Base-by-base conservation (phyloP, 2,329 filamentous ascomycete species). In the Apiospora aurea region DNA sequence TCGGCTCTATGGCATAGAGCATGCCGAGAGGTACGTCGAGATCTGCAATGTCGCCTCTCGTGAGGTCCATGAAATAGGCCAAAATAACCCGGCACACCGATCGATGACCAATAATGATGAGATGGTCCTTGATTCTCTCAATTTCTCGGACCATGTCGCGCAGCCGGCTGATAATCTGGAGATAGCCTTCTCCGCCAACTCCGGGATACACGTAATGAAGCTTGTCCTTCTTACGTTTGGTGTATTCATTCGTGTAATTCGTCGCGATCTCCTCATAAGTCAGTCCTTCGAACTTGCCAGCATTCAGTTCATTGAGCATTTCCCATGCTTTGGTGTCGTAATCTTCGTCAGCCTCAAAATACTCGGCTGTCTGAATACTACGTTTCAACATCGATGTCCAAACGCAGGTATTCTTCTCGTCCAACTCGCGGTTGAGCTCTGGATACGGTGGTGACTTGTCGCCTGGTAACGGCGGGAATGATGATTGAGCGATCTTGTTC, bases 321-420 rank as follows among this genome's bases (percentile, higher is more conserved):
- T 95, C 93, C 94, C 96, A 97, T 76, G 97, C 94, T 85, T 99
- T 99, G 77, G 97, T 92, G 76, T 98, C 96, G 80, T 96, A 97
- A 70, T 97, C 94, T 29, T 98, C 96, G 75, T 98, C 96, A 0
- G 86, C 87, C 76, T 97, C 93, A 81, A 98, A 99, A 81, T 93
- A 93, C 75, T 96, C 91, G 0, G 93, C 95, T 0, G 95, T 97
- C 79, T 97, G 91, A 69, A 96, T 92, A 73, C 94, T 95, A 75
- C 96, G 93, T 80, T 93, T 92, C 74, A 99, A 89, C 96, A 98
- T 98, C 2, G 94, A 97, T 0, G 96, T 98, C 96, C 96, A 99
- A 21, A 99, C 94, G 81, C 96, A 99, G 80, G 98, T 98, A 80
- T 94, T 94, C 85, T 97, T 97, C 78, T 93, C 89, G 43, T 93